phyloP scores from a whole-genome alignment of 352 stramenopile genomes.

The Thraustochytrium striatum region DNA sequence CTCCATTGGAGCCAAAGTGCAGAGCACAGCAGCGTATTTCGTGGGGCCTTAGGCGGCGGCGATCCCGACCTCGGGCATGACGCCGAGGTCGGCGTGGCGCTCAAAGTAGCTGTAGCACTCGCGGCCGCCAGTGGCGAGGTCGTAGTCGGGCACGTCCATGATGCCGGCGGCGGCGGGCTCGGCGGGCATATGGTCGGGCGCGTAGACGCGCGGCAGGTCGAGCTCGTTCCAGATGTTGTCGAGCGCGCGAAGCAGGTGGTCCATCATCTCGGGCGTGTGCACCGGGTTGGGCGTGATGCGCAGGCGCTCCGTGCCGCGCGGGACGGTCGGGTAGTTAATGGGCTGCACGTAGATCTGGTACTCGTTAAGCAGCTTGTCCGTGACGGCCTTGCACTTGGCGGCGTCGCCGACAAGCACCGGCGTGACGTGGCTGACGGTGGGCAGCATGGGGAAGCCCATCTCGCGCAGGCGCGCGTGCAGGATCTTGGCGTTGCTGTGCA shows the following conservation, averaged over 20 bases:
- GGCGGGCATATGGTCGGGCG: not conserved
- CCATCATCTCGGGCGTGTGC: slow-evolving; percentile 79
- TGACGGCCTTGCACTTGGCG: slow-evolving; percentile 77
- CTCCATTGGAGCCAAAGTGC: no score
- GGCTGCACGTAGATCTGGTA: slow-evolving; percentile 83
- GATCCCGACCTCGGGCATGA: not conserved
- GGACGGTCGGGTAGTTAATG: slow-evolving; percentile 84
- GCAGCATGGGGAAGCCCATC: slow-evolving; percentile 72
- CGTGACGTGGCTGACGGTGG: slow-evolving; percentile 79
- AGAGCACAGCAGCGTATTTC: no score
- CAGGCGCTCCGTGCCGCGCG: slow-evolving; percentile 76
- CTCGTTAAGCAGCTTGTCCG: slow-evolving; percentile 79
- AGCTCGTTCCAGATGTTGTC: slow-evolving; percentile 78
- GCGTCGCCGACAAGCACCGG: slow-evolving; percentile 78
- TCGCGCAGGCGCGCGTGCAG: slow-evolving; percentile 75
- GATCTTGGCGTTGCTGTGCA: slow-evolving; percentile 74
- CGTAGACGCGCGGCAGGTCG: slow-evolving; percentile 59
- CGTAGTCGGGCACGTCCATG: not conserved
- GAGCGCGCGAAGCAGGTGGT: slow-evolving; percentile 70
- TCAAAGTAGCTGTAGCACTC: slow-evolving; percentile 29
- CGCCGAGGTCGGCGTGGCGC: slow-evolving; percentile 8
- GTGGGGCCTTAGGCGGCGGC: not conserved
- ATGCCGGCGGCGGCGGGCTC: slow-evolving; percentile 5
- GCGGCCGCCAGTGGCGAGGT: slow-evolving; percentile 2
- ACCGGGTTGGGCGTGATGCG: slow-evolving; percentile 74